These are phyloP conservation scores for Pyricularia sp. DNA, from an alignment of 2,329 filamentous ascomycete species.

Conservation along the genomic window DNA sequence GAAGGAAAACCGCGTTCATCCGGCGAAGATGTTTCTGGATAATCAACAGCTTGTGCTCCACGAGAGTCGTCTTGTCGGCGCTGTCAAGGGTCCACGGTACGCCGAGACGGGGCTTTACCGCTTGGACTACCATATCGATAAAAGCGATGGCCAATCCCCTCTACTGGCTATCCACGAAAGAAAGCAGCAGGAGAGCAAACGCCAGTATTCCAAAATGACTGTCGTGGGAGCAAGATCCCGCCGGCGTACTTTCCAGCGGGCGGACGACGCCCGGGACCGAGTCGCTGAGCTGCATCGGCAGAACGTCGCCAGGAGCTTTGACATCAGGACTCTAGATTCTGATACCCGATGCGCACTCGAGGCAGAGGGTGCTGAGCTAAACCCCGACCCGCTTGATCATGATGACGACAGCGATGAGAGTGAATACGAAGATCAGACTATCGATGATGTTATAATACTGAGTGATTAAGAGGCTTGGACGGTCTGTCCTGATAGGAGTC, in stretches of 20 bases:
- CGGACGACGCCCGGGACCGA: neutral
- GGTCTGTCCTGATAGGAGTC: neutral
- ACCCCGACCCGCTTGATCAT: neutral
- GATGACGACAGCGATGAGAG: conserved; percentile 1
- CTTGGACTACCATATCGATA: conserved; percentile 35
- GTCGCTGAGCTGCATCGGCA: neutral
- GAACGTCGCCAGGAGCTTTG: conserved; percentile 9
- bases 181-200: conserved; percentile 26
- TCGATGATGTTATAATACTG: neutral
- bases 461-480: neutral
- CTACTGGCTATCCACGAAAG: conserved; percentile 33
- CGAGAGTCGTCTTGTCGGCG: conserved; percentile 39
- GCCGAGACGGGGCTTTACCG: conserved; percentile 33
- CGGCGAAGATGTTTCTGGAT: conserved; percentile 24
- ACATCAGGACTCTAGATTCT: conserved; percentile 8
- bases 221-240: neutral
- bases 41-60: conserved; percentile 30
- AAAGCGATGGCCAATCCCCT: conserved; percentile 27
- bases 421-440: neutral
- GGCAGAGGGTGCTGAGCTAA: conserved; percentile 14
- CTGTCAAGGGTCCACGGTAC: conserved; percentile 47
- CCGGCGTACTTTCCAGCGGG: neutral
- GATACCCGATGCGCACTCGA: conserved; percentile 12
- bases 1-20: conserved; percentile 17
- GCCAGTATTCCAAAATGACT: neutral